Conservation (phyloP, 2,329 filamentous ascomycete species). For the Fusarium pilosicola region DNA sequence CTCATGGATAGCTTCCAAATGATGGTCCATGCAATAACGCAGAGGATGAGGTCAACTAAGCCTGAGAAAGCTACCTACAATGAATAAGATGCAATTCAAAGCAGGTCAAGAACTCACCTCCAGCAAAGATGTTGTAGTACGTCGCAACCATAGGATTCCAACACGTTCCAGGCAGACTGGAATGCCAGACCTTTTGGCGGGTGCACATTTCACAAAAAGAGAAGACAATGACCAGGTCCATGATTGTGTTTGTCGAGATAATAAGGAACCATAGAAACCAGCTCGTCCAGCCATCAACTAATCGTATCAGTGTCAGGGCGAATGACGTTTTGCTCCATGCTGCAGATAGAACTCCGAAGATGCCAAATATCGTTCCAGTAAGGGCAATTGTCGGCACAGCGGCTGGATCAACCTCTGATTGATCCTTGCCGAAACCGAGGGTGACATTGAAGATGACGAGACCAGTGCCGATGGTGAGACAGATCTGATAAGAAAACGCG, state of each 20-base stretch:
- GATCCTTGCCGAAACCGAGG: neutral
- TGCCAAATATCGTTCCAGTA: neutral
- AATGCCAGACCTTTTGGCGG: neutral
- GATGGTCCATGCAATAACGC: neutral
- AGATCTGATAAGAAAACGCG: fast-evolving
- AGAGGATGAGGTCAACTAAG: neutral
- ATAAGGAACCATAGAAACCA: slow-evolving; percentile 4
- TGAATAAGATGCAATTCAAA: fast-evolving
- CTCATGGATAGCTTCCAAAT: slow-evolving; percentile 7
- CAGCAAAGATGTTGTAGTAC: slow-evolving; percentile 3
- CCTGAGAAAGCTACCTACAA: neutral
- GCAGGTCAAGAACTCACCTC: fast-evolving
- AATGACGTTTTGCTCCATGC: slow-evolving; percentile 12
- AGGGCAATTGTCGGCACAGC: neutral
- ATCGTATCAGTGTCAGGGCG: neutral
- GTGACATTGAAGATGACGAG: neutral
- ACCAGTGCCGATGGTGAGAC: neutral
- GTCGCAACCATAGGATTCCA: neutral
- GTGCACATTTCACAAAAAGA: neutral
- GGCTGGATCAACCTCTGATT: neutral
- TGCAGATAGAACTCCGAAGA: neutral
- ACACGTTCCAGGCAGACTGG: neutral
- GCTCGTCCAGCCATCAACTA: neutral
- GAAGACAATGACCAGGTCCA: neutral
- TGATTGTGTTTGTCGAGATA: neutral